Evolutionary conservation across 306 rosid genomes (phyloP), one percentile per base, ranked within the genome.

Genomic region (Biancaea sappan): DNA sequence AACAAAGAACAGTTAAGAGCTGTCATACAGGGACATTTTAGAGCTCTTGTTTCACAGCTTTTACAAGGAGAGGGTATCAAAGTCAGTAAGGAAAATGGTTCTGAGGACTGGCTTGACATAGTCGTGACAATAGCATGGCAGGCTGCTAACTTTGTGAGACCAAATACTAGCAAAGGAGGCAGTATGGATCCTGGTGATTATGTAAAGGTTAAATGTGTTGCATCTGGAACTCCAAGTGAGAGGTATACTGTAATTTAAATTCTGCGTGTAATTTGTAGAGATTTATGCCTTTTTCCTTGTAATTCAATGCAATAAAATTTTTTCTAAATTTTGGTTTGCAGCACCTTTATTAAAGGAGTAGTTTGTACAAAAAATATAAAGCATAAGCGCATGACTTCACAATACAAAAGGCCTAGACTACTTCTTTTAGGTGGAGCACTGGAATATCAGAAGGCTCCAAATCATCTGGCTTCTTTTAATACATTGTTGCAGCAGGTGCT

Each of bases 341-440:
- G 99, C 79, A 82, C 90, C 31, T 77, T 92, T 56, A 66, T 92
- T 40, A 94, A 88, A 79, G 99, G 97, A 73, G 93, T 94, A 29
- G 96, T 90, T 68, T 94, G 99, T 78, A 94, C 99, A 40, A 94
- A 94, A 84, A 94, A 87, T 81, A 88, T 94, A 78, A 94, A 87
- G 91, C 99, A 94, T 84, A 94, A 94, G 84, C 97, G 99, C 81
- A 94, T 94, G 99, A 90, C 91, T 47, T 88, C 99, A 14, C 97
- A 88, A 74, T 94, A 88, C 90, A 90, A 84, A 80, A 92, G 79
- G 38, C 90, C 99, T 61, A 84, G 93, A 67, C 79, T 94, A 29
- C 93, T 94, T 32, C 83, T 84, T 62, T 61, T 94, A 74, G 99
- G 89, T 18, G 94, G 94, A 79, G 79, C 91, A 31, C 84, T 89